phyloP scores from a whole-genome alignment of 805 yeast genomes.

The Groenewaldozyma tartarivorans region DNA sequence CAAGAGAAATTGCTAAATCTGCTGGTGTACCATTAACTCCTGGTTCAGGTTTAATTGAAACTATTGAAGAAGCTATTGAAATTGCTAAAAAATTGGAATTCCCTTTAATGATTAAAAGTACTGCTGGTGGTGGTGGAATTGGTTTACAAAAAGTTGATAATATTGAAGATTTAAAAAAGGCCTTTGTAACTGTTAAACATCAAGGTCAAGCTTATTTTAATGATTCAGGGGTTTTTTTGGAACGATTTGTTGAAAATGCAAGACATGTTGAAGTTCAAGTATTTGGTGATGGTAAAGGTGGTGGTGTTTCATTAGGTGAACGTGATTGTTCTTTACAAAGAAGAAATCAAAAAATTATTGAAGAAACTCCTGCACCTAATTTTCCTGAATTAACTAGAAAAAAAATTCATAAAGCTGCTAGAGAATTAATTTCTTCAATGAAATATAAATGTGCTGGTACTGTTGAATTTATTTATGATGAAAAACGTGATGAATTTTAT shows the following conservation, averaged over 20 bases:
- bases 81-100: conserved; percentile 67
- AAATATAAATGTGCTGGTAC: conserved; percentile 96
- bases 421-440: conserved; percentile 69
- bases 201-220: conserved; percentile 92
- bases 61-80: conserved; percentile 62
- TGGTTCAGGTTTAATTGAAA: conserved; percentile 78
- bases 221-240: conserved; percentile 91
- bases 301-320: conserved; percentile 90
- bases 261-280: conserved; percentile 96
- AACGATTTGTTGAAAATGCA: conserved; percentile 88
- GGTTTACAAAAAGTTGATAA: conserved; percentile 91
- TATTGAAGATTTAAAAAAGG: conserved; percentile 69
- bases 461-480: conserved; percentile 90
- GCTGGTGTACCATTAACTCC: conserved; percentile 97
- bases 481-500: conserved; percentile 77
- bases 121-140: conserved; percentile 99
- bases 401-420: conserved; percentile 75
- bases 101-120: conserved; percentile 93
- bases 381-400: conserved; percentile 71
- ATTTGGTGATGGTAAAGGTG: conserved; percentile 92
- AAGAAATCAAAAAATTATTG: conserved; percentile 92
- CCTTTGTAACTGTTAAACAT: conserved; percentile 84
- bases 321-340: conserved; percentile 97
- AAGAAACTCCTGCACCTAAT: conserved; percentile 97
- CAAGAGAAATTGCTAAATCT: conserved; percentile 80